Conservation (phyloP, 371 early-diverging fungal genomes). For the Mucor racemosus region DNA sequence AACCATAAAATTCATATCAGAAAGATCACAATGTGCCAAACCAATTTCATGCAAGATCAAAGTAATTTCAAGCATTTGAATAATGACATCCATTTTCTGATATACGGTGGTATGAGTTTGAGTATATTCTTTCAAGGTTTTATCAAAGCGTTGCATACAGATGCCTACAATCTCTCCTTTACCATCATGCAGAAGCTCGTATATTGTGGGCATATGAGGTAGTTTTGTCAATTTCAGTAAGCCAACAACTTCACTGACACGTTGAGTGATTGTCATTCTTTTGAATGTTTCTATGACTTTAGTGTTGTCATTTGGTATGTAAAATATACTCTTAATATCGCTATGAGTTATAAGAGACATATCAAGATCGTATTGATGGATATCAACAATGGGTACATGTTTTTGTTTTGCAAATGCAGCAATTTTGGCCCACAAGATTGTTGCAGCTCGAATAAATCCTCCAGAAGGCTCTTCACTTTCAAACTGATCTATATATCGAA, state of each 20-base stretch:
- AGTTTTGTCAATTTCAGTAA: constrained; percentile 32
- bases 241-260: constrained; percentile 48
- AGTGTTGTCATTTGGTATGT: constrained; percentile 20
- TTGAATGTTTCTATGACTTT: constrained; percentile 52
- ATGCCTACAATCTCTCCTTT: constrained; percentile 52
- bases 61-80: constrained; percentile 61
- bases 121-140: constrained; percentile 65
- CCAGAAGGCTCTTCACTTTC: not conserved
- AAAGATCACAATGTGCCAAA: constrained; percentile 66
- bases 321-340: constrained; percentile 53
- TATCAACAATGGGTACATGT: constrained; percentile 32
- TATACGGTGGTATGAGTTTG: constrained; percentile 58
- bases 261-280: constrained; percentile 50
- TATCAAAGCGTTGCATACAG: constrained; percentile 54
- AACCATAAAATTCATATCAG: constrained; percentile 73
- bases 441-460: not conserved
- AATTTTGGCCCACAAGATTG: not conserved
- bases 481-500: not conserved
- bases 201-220: constrained; percentile 47
- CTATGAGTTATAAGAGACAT: constrained; percentile 41
- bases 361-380: constrained; percentile 35
- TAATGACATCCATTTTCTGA: constrained; percentile 63
- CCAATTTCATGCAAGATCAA: constrained; percentile 57
- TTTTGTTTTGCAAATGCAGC: constrained; percentile 23
- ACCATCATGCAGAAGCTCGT: constrained; percentile 44